A percentile compares a stretch with the other conserved stretches of the same genome.
Conservation (phyloP, 169 alveolate species). For the Amoebophrya sp. region DNA sequence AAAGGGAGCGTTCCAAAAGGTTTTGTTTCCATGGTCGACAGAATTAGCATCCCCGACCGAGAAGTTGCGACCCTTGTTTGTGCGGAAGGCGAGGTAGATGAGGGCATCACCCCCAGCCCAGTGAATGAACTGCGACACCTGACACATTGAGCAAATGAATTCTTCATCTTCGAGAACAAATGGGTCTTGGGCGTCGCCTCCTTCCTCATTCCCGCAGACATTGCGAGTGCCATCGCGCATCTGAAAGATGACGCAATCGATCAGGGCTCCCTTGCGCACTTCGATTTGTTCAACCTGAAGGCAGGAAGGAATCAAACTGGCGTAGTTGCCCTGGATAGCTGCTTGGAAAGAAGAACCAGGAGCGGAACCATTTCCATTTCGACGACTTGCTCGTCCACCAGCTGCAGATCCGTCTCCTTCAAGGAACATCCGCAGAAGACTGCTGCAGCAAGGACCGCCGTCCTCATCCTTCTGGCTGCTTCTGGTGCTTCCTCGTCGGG, state of each 20-base stretch:
- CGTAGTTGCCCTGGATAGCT: neutral
- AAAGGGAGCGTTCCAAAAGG: neutral
- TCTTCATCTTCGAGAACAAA: neutral
- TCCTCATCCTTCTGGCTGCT: too few relatives aligned
- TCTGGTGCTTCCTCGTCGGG: too few relatives aligned
- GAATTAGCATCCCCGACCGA: neutral
- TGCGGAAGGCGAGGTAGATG: neutral
- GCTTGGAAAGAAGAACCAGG: too few relatives aligned
- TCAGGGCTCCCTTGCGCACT: neutral
- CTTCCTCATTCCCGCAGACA: neutral
- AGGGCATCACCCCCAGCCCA: neutral
- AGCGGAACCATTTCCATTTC: too few relatives aligned
- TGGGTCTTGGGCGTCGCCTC: neutral
- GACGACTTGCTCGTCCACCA: too few relatives aligned
- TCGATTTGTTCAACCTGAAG: neutral
- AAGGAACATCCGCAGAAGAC: too few relatives aligned
- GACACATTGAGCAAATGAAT: neutral
- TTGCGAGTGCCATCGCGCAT: neutral
- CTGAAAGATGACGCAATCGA: neutral
- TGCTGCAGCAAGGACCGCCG: too few relatives aligned
- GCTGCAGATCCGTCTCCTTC: too few relatives aligned
- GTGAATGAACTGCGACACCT: neutral
- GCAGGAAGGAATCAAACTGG: neutral
- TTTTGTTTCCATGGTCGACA: neutral
- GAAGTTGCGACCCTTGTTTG: neutral